Evolutionary conservation across 2,329 filamentous ascomycete genomes (phyloP).

Genomic region (Nigrospora oryzae): DNA sequence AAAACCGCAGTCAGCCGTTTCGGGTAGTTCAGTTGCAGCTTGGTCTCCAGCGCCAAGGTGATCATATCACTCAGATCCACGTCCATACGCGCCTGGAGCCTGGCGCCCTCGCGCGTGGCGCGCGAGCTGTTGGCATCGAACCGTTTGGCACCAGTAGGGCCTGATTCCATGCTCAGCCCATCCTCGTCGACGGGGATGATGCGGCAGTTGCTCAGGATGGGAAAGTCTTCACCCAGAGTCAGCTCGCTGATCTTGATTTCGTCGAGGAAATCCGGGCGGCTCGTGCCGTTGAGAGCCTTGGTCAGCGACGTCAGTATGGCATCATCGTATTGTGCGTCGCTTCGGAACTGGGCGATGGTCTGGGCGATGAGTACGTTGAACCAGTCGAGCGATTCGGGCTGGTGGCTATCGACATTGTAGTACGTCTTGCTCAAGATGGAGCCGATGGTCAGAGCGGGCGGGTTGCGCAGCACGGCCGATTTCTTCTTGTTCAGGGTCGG

Average conservation of each 20-base stretch:
- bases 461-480: constrained; percentile 64
- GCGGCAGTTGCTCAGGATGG: constrained; percentile 96
- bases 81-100: constrained; percentile 91
- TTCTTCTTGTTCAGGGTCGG: constrained; percentile 52
- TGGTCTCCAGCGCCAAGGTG: constrained; percentile 89
- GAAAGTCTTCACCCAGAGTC: constrained; percentile 91
- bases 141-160: constrained; percentile 30
- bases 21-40: constrained; percentile 88
- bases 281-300: constrained; percentile 76
- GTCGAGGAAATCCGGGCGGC: constrained; percentile 84
- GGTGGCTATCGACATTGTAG: constrained; percentile 91
- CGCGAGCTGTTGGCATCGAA: constrained; percentile 37
- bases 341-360: constrained; percentile 89
- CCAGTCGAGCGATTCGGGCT: constrained; percentile 95
- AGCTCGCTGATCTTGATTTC: constrained; percentile 92
- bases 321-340: constrained; percentile 85
- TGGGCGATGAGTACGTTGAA: constrained; percentile 97
- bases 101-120: constrained; percentile 54
- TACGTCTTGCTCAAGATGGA: constrained; percentile 96
- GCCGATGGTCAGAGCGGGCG: constrained; percentile 75
- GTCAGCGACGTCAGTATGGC: constrained; percentile 81
- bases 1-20: constrained; percentile 82
- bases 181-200: constrained; percentile 87
- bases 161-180: constrained; percentile 46
- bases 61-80: constrained; percentile 95